phyloP scores from a whole-genome alignment of 352 stramenopile genomes.

The Globisporangium parvum region DNA sequence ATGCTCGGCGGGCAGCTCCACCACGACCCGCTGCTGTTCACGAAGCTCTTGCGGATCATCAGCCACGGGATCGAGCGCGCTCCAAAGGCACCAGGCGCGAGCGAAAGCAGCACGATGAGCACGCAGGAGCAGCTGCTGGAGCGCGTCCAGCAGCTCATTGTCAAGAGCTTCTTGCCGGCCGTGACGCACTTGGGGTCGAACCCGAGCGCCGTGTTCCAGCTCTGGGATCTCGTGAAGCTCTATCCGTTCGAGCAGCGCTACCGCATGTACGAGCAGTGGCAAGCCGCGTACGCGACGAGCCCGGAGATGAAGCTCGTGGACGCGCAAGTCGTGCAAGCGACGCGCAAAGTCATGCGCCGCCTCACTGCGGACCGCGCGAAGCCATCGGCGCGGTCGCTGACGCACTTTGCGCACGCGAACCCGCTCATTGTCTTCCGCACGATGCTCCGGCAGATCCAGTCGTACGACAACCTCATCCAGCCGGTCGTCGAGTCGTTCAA shows the following conservation, averaged over 20 bases:
- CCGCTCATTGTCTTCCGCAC: slow-evolving; percentile 92
- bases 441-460: slow-evolving; percentile 95
- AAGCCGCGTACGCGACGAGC: slow-evolving; percentile 47
- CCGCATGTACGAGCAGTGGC: slow-evolving; percentile 75
- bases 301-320: slow-evolving; percentile 64
- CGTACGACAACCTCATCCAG: slow-evolving; percentile 96
- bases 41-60: slow-evolving; percentile 64
- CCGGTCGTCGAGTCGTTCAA: slow-evolving; percentile 95
- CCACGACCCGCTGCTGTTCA: slow-evolving; percentile 66
- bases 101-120: slow-evolving; percentile 6
- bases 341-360: slow-evolving; percentile 70
- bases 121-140: slow-evolving; percentile 10
- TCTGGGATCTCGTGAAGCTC: slow-evolving; percentile 81
- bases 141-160: slow-evolving; percentile 42
- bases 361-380: slow-evolving; percentile 80
- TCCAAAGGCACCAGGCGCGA: slow-evolving; percentile 16
- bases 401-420: slow-evolving; percentile 91
- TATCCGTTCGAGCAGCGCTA: slow-evolving; percentile 79
- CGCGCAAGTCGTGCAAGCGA: slow-evolving; percentile 62
- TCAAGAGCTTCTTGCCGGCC: slow-evolving; percentile 62
- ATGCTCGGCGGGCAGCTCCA: slow-evolving; percentile 64
- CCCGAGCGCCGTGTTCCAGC: slow-evolving; percentile 62
- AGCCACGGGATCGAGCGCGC: slow-evolving; percentile 37
- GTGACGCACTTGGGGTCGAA: slow-evolving; percentile 73
- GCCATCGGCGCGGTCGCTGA: slow-evolving; percentile 63